phyloP scores from a whole-genome alignment of 2,329 filamentous ascomycete genomes.

The Aureobasidium sp. region DNA sequence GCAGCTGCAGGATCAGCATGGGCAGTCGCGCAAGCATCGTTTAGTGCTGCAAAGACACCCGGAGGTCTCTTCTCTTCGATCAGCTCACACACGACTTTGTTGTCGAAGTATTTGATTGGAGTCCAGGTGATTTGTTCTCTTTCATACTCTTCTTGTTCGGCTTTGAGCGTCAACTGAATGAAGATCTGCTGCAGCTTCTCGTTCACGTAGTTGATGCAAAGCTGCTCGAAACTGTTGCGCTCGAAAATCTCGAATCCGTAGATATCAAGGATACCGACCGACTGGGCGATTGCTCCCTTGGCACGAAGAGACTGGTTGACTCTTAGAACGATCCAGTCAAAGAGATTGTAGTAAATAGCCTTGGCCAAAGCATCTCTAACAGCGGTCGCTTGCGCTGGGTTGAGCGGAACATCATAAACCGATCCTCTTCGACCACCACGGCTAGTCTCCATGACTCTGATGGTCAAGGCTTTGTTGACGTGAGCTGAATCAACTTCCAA shows the following conservation, averaged over 20 bases:
- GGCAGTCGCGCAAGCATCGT: conserved; percentile 97
- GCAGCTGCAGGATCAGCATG: conserved; percentile 91
- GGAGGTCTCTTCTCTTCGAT: conserved; percentile 88
- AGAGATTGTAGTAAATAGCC: conserved; percentile 95
- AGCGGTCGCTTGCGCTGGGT: conserved; percentile 75
- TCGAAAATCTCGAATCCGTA: conserved; percentile 99
- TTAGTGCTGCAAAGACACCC: conserved; percentile 90
- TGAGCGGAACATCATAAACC: conserved; percentile 69
- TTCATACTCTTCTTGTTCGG: conserved; percentile 95
- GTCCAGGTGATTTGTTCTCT: conserved; percentile 97
- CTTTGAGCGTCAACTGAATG: conserved; percentile 92
- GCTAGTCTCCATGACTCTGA: conserved; percentile 71
- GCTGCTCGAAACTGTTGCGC: conserved; percentile 96
- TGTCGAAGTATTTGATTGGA: conserved; percentile 98
- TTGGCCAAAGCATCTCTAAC: conserved; percentile 89
- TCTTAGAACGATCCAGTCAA: conserved; percentile 95
- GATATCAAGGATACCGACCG: conserved; percentile 95
- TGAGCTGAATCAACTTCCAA: conserved; percentile 77
- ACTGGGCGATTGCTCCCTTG: conserved; percentile 66
- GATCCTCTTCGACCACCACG: conserved; percentile 59
- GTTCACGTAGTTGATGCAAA: conserved; percentile 99
- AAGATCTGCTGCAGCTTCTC: conserved; percentile 99
- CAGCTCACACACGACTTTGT: conserved; percentile 95
- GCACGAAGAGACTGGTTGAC: conserved; percentile 84
- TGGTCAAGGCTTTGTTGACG: conserved; percentile 80